Evolutionary conservation across 164 flowering plant species (phyloP), one percentile per base, ranked within the genome.

Genomic region (Aristolochia californica): DNA sequence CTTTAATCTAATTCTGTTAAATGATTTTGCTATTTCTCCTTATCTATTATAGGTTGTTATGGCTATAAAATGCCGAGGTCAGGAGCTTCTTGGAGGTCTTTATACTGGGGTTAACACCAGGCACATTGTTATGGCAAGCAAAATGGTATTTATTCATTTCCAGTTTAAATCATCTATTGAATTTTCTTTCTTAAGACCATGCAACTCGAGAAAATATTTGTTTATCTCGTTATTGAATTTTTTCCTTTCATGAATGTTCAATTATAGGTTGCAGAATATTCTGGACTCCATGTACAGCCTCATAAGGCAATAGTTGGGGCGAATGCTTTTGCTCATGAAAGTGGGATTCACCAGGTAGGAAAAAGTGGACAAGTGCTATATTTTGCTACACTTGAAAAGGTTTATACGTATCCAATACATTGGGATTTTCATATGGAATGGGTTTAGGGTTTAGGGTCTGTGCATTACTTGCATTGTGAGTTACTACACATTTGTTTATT

Each of bases 231-330:
- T 20, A 27, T 56, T 57, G 26, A 56, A 22, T 57, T 14, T 44
- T 22, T 28, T 15, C 54, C 68, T 20, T 49, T 17, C 20, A 59
- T 62, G 49, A 27, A 49, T 54, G 44, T 14, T 25, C 20, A 9
- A 4, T 50, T 30, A 26, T 66, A 93, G 96, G 98, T 93, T 9
- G 91, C 82, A 53, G 89, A 85, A 63, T 87, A 79, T 66, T 72
- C 83, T 48, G 98, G 98, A 11, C 62, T 93, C 61, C 76, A 58
- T 50, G 79, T 87, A 21, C 98, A 93, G 66, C 98, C 98, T 10
- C 95, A 93, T 76, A 93, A 93, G 77, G 95, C 98, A 43, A 88
- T 93, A 73, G 96, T 89, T 68, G 98, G 98, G 60, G 94, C 88
- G 53, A 91, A 88, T 80, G 98, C 98, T 48, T 93, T 93, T 78